Evolutionary conservation across 2,329 filamentous ascomycete species (phyloP).

Genomic region (Magnaporthales sp.): DNA sequence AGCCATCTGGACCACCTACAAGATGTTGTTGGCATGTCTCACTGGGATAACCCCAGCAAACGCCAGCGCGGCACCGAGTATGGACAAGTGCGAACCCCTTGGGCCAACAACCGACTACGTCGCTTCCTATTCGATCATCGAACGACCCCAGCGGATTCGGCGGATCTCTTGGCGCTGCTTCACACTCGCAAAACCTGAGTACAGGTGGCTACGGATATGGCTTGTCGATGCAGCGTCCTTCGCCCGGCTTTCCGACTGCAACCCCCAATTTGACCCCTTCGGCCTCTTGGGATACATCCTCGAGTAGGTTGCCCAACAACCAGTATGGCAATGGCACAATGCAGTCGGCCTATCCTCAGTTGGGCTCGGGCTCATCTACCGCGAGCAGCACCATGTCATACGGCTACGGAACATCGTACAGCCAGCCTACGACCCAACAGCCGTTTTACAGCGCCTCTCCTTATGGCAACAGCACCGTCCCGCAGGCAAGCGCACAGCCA

Average conservation of each 20-base stretch:
- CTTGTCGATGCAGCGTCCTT: conserved; percentile 1
- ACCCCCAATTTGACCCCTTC: background rate
- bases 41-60: conserved; percentile 3
- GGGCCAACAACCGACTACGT: background rate
- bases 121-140: background rate
- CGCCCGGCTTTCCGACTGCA: background rate
- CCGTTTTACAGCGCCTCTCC: background rate
- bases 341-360: background rate
- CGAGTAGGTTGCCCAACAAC: background rate
- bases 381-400: background rate
- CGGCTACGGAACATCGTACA: background rate
- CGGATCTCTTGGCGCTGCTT: background rate
- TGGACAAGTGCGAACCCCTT: background rate
- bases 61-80: background rate
- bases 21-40: background rate
- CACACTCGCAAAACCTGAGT: background rate
- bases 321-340: background rate
- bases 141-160: background rate
- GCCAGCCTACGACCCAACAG: background rate
- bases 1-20: conserved; percentile 2
- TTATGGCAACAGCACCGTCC: background rate
- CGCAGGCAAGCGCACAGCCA: background rate
- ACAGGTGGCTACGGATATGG: background rate
- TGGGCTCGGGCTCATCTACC: background rate
- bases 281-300: background rate